A percentile compares a stretch with the other conserved stretches of the same genome.
Evolutionary conservation across 352 stramenopile species (phyloP).

Genomic region (Pythium myriotylum): DNA sequence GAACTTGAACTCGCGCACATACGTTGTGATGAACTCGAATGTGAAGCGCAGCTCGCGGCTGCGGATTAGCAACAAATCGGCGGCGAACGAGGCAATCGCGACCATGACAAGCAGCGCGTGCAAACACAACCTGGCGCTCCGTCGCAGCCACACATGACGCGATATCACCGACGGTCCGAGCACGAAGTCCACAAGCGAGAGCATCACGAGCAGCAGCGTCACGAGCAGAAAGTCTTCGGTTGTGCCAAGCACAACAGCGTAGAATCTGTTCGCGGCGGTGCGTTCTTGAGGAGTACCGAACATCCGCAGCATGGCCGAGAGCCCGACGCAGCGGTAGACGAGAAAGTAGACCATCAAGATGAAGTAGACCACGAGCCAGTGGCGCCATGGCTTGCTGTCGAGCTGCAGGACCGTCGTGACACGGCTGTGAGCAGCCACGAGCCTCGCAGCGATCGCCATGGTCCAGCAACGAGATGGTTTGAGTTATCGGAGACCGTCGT

Average conservation of each 20-base stretch:
- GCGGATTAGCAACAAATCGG: slow-evolving; percentile 41
- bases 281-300: slow-evolving; percentile 8
- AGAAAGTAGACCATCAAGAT: slow-evolving; percentile 15
- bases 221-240: slow-evolving; percentile 2
- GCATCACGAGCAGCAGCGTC: slow-evolving; percentile 4
- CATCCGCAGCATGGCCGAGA: slow-evolving; percentile 10
- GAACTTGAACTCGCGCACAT: slow-evolving; percentile 33
- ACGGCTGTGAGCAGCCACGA: not conserved
- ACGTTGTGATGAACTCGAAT: slow-evolving; percentile 46
- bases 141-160: not conserved
- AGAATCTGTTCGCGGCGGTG: not conserved
- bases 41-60: slow-evolving; percentile 48
- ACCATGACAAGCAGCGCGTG: slow-evolving; percentile 35
- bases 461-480: not conserved
- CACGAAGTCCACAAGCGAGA: not conserved
- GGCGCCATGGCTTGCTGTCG: slow-evolving; percentile 11
- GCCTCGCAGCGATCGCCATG: not conserved
- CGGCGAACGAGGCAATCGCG: slow-evolving; percentile 27
- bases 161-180: not conserved
- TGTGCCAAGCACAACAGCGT: not conserved
- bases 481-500: too few relatives aligned
- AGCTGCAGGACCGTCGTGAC: slow-evolving; percentile 2
- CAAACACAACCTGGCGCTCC: slow-evolving; percentile 24
- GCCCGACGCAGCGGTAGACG: slow-evolving; percentile 11
- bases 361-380: slow-evolving; percentile 13